Base-by-base conservation (phyloP, 257 asterid species). In the Petunia secreta region DNA sequence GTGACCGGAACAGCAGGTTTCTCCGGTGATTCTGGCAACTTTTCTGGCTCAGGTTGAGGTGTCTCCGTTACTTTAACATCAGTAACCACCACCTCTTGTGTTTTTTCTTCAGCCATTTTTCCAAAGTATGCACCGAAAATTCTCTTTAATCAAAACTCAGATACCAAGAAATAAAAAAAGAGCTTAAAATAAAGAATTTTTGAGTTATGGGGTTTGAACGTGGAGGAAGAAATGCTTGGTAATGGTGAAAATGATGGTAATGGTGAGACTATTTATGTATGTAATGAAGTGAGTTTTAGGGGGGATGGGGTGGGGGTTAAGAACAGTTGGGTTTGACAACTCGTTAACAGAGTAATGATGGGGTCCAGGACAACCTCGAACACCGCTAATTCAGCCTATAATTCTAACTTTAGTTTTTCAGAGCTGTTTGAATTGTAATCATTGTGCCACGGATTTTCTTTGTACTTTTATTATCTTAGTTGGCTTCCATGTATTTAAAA, bases 21-120 rank as follows among this genome's bases (percentile, higher is more conserved):
- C 64, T 81, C 90, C 3, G 71, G 85, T 77, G 77, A 41, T 80
- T 82, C 86, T n/a, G 38, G 75, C 25, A 13, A 75, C 85, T 39
- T n/a, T 46, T 82, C 91, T 2, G 90, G 85, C 67, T 58, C 85
- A 69, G 91, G 90, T 54, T 85, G 85, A 34, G 85, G 79, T 43
- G 76, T 64, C 82, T 90, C 90, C 73, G 87, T 88, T 79, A 75
- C 91, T 43, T 94, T 87, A 8, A 89, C 95, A 58, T 91, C 94
- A 0, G 91, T 79, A 58, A 88, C 89, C 63, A 73, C 91, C 80
- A 82, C 91, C 58, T 80, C 92, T 5, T 84, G 86, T 75, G 88
- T 82, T 0, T 88, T 84, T 87, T 86, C 97, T 2, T 91, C 66
- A 43, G 90, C 85, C 6, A 91, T 71, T 83, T 82, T 82, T 81